Base-by-base conservation (phyloP, 495 filamentous ascomycete species). In the Bacidia gigantensis region DNA sequence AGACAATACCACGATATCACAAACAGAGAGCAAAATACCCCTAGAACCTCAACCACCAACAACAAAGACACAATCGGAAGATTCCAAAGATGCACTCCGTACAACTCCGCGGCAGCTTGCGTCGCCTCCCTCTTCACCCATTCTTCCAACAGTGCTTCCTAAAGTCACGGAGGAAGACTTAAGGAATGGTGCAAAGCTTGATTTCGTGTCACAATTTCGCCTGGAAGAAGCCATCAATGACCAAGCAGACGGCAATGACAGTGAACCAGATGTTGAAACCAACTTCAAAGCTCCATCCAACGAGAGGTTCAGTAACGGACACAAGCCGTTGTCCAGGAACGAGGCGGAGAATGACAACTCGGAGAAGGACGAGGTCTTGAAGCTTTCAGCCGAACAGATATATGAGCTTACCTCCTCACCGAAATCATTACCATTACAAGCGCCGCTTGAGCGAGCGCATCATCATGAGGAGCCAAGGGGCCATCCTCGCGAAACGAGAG, bases 321-420 rank as follows among this genome's bases (percentile, higher is more conserved):
- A 47, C 17, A 2, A 47, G 10, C 3, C n/a, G 2, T 12, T 21
- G 9, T 17, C 17, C 25, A 22, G n/a, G 20, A 2, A 12, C n/a
- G 3, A 10, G 44, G 14, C 44, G n/a, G 18, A 5, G 2, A 7
- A 26, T 47, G 23, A 50, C 14, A 26, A 50, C n/a, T 26, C 26
- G 10, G 26, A 11, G 14, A 68, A 68, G 24, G 69, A 75, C 1
- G 66, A 63, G 39, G 61, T 74, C n/a, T 57, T 73, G 55, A 79
- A 75, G 17, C 54, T 79, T 29, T 74, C 74, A 3, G 68, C 72
- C 18, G 65, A 67, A 42, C 71, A 77, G 57, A 76, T 78, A 29
- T 67, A 77, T 50, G 74, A 75, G 50, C 67, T 79, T 25, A 76
- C 72, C 22, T 75, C 75, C 1, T 75, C 75, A 17, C 74, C 75